Percentiles rank a stretch among this genome's conserved stretches.
Evolutionary conservation across 441 rosid genomes (phyloP).

Genomic region (Populus hybrid): DNA sequence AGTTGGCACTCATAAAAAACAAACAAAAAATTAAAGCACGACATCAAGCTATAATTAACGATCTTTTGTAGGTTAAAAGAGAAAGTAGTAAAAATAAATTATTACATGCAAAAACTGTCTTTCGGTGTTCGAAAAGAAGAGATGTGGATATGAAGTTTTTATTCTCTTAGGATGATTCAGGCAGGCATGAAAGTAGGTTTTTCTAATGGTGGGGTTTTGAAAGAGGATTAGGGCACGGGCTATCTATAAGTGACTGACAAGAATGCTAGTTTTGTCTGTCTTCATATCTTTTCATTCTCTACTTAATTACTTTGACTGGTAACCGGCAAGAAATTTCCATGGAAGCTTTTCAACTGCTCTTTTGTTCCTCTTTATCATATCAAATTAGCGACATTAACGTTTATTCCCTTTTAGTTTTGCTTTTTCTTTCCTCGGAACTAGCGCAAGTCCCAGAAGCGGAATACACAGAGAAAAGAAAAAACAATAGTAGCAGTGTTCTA

Average conservation of each 20-base stretch:
- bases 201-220: neutral
- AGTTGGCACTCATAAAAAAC: neutral
- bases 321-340: slow-evolving; percentile 57
- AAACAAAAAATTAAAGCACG: neutral
- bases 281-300: slow-evolving; percentile 16
- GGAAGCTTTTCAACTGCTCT: slow-evolving; percentile 60
- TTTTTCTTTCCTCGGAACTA: slow-evolving; percentile 55
- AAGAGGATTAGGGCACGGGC: slow-evolving; percentile 18
- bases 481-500: slow-evolving; percentile 12
- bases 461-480: slow-evolving; percentile 21
- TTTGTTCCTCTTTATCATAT: slow-evolving; percentile 74
- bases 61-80: neutral
- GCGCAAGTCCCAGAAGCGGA: slow-evolving; percentile 30
- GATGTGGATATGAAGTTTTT: neutral
- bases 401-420: slow-evolving; percentile 32
- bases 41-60: neutral
- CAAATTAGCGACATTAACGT: slow-evolving; percentile 59
- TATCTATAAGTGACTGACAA: slow-evolving; percentile 30
- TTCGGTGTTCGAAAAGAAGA: slow-evolving; percentile 11
- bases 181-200: neutral
- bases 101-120: neutral
- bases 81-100: too few relatives aligned
- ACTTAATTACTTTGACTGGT: slow-evolving; percentile 23
- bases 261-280: slow-evolving; percentile 36
- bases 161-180: neutral